Base-by-base conservation (phyloP, 1,284 basidiomycete species). In the Boletellus deceptivus region DNA sequence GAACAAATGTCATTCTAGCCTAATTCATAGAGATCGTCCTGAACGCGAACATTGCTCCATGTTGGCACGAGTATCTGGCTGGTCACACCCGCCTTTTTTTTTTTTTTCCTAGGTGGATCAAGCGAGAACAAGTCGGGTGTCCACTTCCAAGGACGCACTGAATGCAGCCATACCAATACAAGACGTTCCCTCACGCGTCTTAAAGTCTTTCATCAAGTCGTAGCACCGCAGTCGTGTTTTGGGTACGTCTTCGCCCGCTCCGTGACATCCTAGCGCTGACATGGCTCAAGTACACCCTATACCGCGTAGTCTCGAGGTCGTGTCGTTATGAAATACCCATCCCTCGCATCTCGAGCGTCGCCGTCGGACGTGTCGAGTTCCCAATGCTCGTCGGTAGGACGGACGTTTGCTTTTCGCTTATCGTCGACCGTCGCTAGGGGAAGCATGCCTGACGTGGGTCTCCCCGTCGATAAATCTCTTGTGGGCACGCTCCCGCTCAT, bases 41-140 rank as follows among this genome's bases (percentile, higher is more conserved):
- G 14, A 6, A 1, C 4, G 13, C 16, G 1, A 11, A 8, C 4
- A 34, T 43, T 13, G 3, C 3, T 34, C 29, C 1, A 7, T 1
- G 3, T 31, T 60, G 50, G 27, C 14, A 31, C 29, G 62, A 59
- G 44, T 59, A 59, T 35, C 63, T 59, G 27, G 61, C 57, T 13
- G 58, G 61, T 18, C 59, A 59, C 29, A 47, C n/a, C 4, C 4
- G 46, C 14, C 56, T 44, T 25, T 52, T 61, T 41, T 56, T 63
- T 20, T 59, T 61, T 56, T 63, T 20, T 59, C 59, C 31, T 63
- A 61, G 58, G 16, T 63, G 4, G 40, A 55, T 7, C 2, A n/a
- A 5, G 24, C 56, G 1, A 31, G 13, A 6, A 24, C 2, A 31
- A 52, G 0, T 39, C 63, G 1, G 11, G 17, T 14, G 37, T 25